phyloP scores from a whole-genome alignment of 768 basidiomycete genomes.

The Tephrocybe sp. region DNA sequence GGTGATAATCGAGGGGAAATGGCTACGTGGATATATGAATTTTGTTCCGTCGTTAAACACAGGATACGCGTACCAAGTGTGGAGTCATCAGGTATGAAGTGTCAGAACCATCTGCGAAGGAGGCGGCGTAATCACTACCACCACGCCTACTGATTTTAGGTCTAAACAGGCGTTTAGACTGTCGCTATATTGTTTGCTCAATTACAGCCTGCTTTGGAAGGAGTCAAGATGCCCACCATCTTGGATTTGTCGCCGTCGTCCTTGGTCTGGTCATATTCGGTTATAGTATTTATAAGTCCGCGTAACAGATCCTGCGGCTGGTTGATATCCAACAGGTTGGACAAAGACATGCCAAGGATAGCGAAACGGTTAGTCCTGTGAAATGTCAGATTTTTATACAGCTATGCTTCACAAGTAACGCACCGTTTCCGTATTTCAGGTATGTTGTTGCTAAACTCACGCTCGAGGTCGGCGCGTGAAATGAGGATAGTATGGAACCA shows the following conservation, averaged over 20 bases:
- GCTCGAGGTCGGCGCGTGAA: constrained; percentile 69
- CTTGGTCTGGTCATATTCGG: constrained; percentile 77
- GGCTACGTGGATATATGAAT: constrained; percentile 49
- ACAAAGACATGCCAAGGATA: constrained; percentile 83
- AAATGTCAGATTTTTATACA: background rate
- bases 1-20: constrained; percentile 87
- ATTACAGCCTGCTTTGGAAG: constrained; percentile 6
- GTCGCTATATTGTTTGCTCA: constrained; percentile 19
- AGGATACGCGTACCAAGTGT: constrained; percentile 58
- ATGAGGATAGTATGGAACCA: constrained; percentile 90
- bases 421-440: constrained; percentile 77
- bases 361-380: constrained; percentile 78
- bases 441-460: constrained; percentile 74
- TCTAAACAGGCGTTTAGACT: constrained; percentile 55
- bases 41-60: background rate
- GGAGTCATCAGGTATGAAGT: constrained; percentile 70
- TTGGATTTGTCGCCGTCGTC: constrained; percentile 73
- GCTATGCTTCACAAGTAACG: constrained; percentile 15
- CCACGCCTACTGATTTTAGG: constrained; percentile 53
- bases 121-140: constrained; percentile 56
- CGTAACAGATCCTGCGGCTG: constrained; percentile 79
- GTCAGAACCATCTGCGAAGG: constrained; percentile 58
- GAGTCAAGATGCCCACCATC: constrained; percentile 45
- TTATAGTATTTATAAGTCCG: constrained; percentile 65
- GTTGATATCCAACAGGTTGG: constrained; percentile 75